A percentile compares a stretch with the other conserved stretches of the same genome.
phyloP scores from a whole-genome alignment of 2,329 filamentous ascomycete species.

The Hansfordia pulvinata region DNA sequence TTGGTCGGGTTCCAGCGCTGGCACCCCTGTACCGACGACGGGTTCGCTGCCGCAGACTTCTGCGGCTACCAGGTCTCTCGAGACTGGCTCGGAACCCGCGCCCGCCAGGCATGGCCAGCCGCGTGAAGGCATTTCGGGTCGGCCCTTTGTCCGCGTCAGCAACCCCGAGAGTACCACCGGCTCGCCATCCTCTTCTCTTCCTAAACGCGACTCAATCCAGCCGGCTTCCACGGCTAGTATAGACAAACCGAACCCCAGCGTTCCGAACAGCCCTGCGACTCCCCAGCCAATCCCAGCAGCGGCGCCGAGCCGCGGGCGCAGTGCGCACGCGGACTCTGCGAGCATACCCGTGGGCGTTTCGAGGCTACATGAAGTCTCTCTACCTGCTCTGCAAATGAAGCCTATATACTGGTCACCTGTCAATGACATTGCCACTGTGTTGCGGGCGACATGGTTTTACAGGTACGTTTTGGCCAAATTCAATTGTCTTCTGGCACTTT shows the following conservation, averaged over 20 bases:
- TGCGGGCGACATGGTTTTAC: constrained; percentile 93
- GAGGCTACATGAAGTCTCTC: constrained; percentile 75
- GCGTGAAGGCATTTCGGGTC: constrained; percentile 43
- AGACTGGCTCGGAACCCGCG: no score
- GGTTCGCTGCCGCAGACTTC: no score
- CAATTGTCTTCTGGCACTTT: background rate
- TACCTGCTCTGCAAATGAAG: constrained; percentile 78
- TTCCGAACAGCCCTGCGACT: no score
- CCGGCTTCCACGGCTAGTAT: constrained; percentile 6
- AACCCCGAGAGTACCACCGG: constrained; percentile 16
- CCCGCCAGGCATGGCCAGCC: no score
- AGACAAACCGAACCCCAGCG: constrained; percentile 3
- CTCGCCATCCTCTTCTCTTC: constrained; percentile 13
- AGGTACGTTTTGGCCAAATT: constrained; percentile 27
- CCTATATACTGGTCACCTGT: constrained; percentile 97
- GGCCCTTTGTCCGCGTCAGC: constrained; percentile 35
- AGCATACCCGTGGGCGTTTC: constrained; percentile 80
- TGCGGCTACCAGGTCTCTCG: no score
- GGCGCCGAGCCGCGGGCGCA: constrained; percentile 9
- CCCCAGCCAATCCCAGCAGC: constrained; percentile 6
- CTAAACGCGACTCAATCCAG: constrained; percentile 7
- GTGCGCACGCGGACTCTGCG: constrained; percentile 12
- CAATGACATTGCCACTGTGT: constrained; percentile 72
- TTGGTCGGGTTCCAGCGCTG: no score
- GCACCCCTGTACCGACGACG: no score